A percentile compares a stretch with the other conserved stretches of the same genome.
Evolutionary conservation across 2,329 filamentous ascomycete species (phyloP).

Genomic region (Alternaria rosae): DNA sequence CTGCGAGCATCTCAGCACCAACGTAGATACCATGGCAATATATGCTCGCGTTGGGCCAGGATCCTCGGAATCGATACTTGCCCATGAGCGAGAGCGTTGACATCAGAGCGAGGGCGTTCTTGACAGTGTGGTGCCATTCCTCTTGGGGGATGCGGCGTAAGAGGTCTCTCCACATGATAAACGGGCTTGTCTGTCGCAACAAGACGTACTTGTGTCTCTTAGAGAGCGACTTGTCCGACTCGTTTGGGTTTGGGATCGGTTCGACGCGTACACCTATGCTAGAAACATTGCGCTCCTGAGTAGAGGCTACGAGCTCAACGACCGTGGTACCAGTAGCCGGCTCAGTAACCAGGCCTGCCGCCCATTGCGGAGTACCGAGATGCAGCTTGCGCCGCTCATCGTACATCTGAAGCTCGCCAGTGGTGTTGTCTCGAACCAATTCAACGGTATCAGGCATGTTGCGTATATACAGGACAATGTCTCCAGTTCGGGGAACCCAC

Average conservation of each 20-base stretch:
- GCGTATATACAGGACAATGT: conserved; percentile 63
- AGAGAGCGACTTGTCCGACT: conserved; percentile 59
- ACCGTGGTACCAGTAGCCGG: conserved; percentile 53
- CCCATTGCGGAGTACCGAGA: conserved; percentile 59
- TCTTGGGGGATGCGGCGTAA: conserved; percentile 52
- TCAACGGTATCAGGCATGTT: conserved; percentile 36
- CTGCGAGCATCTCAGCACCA: conserved; percentile 62
- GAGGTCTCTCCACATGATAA: conserved; percentile 62
- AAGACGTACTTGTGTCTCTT: conserved; percentile 64
- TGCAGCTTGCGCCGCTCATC: conserved; percentile 31
- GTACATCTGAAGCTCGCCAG: conserved; percentile 34
- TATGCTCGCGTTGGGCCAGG: conserved; percentile 63
- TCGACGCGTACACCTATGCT: conserved; percentile 66
- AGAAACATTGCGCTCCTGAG: conserved; percentile 54
- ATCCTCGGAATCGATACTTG: conserved; percentile 61
- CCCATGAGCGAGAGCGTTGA: conserved; percentile 62
- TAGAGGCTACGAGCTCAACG: conserved; percentile 56
- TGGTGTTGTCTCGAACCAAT: conserved; percentile 37
- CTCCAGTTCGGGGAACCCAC: conserved; percentile 63
- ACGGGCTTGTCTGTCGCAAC: conserved; percentile 62
- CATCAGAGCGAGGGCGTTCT: conserved; percentile 61
- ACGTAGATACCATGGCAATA: conserved; percentile 63
- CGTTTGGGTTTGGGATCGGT: conserved; percentile 61
- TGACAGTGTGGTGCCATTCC: conserved; percentile 62
- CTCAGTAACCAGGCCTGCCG: conserved; percentile 65